These are phyloP conservation scores for Withania somnifera DNA, from an alignment of 305 asterid genomes.

Conservation along the genomic window DNA sequence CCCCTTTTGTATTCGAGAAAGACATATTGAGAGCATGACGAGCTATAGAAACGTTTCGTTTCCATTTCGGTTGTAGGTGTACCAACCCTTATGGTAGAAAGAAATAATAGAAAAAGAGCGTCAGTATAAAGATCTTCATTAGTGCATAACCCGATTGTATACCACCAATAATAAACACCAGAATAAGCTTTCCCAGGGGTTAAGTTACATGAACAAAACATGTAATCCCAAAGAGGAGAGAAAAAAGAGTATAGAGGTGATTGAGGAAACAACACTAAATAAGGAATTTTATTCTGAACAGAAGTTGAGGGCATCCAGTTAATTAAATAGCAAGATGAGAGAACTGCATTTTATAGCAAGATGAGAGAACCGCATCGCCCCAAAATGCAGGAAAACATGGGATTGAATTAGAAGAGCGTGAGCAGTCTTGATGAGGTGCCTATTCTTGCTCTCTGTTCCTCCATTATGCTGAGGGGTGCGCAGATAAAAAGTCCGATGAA, in stretches of 20 bases:
- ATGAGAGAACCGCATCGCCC: not conserved
- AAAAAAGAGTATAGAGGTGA: not conserved
- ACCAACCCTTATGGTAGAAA: no score
- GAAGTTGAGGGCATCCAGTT: not conserved
- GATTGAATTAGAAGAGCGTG: not conserved
- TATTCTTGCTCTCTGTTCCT: not conserved
- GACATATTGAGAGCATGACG: no score
- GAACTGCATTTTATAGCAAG: not conserved
- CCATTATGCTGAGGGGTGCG: not conserved
- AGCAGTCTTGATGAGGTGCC: not conserved
- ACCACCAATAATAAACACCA: no score
- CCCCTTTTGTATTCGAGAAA: no score
- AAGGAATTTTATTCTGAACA: not conserved
- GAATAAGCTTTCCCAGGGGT: not conserved
- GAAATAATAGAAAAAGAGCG: no score
- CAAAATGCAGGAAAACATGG: not conserved
- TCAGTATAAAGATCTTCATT: no score
- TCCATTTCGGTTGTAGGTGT: no score
- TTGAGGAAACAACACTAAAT: not conserved
- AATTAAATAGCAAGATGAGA: not conserved
- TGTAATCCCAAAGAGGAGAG: not conserved
- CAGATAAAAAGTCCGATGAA: not conserved
- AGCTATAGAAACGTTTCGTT: no score
- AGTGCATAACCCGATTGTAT: no score
- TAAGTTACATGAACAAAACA: not conserved